These are phyloP conservation scores for Fonsecaea pedrosoi DNA, from an alignment of 2,329 filamentous ascomycete genomes.

Conservation along the genomic window DNA sequence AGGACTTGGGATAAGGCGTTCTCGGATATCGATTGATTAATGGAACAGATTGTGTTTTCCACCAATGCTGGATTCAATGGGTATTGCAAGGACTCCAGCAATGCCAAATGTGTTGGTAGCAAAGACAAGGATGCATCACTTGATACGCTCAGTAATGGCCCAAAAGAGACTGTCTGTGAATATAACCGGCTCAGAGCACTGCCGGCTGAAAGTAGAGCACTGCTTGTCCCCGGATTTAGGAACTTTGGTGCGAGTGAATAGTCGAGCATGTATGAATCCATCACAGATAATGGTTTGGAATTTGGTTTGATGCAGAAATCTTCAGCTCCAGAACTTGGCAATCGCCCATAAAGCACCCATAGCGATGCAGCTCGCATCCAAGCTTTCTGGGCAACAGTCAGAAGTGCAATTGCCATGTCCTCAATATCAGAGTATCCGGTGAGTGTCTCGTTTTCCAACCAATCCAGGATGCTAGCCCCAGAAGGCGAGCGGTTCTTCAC, in stretches of 20 bases:
- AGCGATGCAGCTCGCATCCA: conserved; percentile 91
- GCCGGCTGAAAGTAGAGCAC: conserved; percentile 88
- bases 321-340: conserved; percentile 76
- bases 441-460: conserved; percentile 74
- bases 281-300: conserved; percentile 46
- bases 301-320: conserved; percentile 81
- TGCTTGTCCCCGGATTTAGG: conserved; percentile 74
- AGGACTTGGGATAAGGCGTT: conserved; percentile 83
- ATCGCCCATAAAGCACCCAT: conserved; percentile 87
- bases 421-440: conserved; percentile 91
- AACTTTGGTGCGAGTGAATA: conserved; percentile 75
- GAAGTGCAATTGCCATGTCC: conserved; percentile 72
- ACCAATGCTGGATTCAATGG: conserved; percentile 77
- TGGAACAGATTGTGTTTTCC: conserved; percentile 73
- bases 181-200: conserved; percentile 86
- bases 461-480: conserved; percentile 78
- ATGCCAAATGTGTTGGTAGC: conserved; percentile 41
- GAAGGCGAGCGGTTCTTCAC: conserved; percentile 38
- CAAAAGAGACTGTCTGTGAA: conserved; percentile 45
- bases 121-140: conserved; percentile 41
- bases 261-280: conserved; percentile 62
- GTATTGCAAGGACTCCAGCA: conserved; percentile 62
- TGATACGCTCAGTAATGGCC: conserved; percentile 38
- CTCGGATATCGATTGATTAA: conserved; percentile 80
- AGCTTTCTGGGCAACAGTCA: conserved; percentile 80